Base-by-base conservation (phyloP, 2,329 filamentous ascomycete species). In the Colletotrichum sp. region DNA sequence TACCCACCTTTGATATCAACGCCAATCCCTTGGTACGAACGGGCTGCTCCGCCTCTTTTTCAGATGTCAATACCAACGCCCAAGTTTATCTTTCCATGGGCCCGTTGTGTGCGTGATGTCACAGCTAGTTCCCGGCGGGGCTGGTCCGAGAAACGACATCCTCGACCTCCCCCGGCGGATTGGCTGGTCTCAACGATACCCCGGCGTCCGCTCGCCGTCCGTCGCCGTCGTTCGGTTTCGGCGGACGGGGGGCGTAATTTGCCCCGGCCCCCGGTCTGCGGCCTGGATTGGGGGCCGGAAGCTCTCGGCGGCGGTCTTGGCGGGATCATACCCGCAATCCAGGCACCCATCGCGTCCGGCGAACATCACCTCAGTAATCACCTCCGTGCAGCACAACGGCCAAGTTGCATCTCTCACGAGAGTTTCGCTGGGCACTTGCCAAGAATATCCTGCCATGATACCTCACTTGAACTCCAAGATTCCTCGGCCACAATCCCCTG, bases 331-430 rank as follows among this genome's bases (percentile, higher is more conserved):
- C n/a, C n/a, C n/a, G n/a, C n/a, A n/a, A n/a, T n/a, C n/a, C n/a
- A n/a, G n/a, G n/a, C n/a, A n/a, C n/a, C n/a, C n/a, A n/a, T n/a
- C n/a, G n/a, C n/a, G n/a, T n/a, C n/a, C 39, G 39, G 39, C 9
- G 19, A 2, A n/a, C 5, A 44, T 44, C 19, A n/a, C 5, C n/a
- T 44, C 19, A 44, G 39, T 44, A 44, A 44, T 44, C 39, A n/a
- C 19, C 19, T n/a, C 39, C 39, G 39, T n/a, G 8, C 39, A 44
- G 39, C 8, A 44, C 39, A 44, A 19, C 39, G 3, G 8, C 39
- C 39, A 2, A 44, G 19, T 0, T 1, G 1, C 39, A n/a, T 2
- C 39, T n/a, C 39, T 44, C 39, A 44, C 0, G 19, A n/a, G 19
- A 1, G 39, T 44, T 44, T 44, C 9, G 39, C 39, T n/a, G 19